Evolutionary conservation across 2,329 filamentous ascomycete species (phyloP).

Genomic region (Alternaria burnsii): DNA sequence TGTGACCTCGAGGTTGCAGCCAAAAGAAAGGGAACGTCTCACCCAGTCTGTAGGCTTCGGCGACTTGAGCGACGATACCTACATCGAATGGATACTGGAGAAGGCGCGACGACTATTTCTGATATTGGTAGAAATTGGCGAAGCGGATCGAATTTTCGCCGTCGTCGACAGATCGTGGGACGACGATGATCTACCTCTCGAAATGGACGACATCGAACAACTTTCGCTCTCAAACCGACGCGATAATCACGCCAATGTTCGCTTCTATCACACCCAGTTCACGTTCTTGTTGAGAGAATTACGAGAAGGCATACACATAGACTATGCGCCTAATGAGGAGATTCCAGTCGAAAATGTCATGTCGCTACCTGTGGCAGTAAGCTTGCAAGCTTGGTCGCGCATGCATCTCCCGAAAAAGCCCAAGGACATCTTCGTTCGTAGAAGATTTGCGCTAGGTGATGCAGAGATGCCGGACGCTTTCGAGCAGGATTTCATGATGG

Average conservation of each 20-base stretch:
- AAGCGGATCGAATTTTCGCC: conserved; percentile 77
- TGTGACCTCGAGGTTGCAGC: conserved; percentile 70
- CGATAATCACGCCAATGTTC: conserved; percentile 71
- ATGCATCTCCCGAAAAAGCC: conserved; percentile 71
- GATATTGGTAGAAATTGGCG: conserved; percentile 72
- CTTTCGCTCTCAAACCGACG: conserved; percentile 67
- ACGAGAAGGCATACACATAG: conserved; percentile 66
- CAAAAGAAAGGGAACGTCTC: conserved; percentile 69
- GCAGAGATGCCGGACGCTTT: conserved; percentile 41
- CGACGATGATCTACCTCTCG: conserved; percentile 76
- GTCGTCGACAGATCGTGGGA: conserved; percentile 80
- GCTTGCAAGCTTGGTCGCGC: conserved; percentile 63
- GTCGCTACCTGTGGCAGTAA: conserved; percentile 60
- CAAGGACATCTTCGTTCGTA: conserved; percentile 65
- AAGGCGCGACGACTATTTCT: conserved; percentile 76
- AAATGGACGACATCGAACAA: conserved; percentile 70
- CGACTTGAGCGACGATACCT: conserved; percentile 75
- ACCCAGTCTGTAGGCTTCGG: conserved; percentile 72
- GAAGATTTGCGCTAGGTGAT: conserved; percentile 63
- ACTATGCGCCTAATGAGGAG: conserved; percentile 72
- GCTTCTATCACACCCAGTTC: conserved; percentile 76
- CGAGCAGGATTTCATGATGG: conserved; percentile 64
- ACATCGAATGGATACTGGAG: conserved; percentile 78
- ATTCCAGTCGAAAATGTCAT: conserved; percentile 74
- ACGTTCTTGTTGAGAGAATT: conserved; percentile 73